These are phyloP conservation scores for Metarhizium rileyi DNA, from an alignment of 2,329 filamentous ascomycete genomes.

Conservation along the genomic window DNA sequence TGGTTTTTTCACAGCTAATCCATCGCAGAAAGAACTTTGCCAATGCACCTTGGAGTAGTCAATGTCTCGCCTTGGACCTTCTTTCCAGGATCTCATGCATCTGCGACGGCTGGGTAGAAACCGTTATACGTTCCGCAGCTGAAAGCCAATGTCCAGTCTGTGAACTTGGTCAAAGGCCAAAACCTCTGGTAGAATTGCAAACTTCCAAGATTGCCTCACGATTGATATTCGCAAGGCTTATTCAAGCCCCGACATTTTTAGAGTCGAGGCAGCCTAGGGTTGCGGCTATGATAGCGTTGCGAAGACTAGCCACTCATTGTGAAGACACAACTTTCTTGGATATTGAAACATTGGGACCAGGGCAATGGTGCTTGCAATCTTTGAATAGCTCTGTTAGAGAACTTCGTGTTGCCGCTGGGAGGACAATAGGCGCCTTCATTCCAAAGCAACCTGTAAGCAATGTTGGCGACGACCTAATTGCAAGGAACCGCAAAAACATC, in stretches of 20 bases:
- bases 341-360: conserved; percentile 56
- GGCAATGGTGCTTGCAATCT: conserved; percentile 73
- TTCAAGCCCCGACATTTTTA: conserved; percentile 34
- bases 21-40: conserved; percentile 30
- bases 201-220: conserved; percentile 28
- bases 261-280: conserved; percentile 54
- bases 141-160: conserved; percentile 16
- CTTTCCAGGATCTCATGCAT: conserved; percentile 41
- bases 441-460: conserved; percentile 15
- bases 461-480: conserved; percentile 14
- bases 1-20: conserved; percentile 10
- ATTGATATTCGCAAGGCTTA: conserved; percentile 35
- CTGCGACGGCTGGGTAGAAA: conserved; percentile 8
- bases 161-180: conserved; percentile 6
- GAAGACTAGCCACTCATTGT: conserved; percentile 60
- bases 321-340: conserved; percentile 49
- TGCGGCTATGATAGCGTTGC: conserved; percentile 61
- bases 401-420: conserved; percentile 69
- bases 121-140: background rate
- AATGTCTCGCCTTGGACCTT: conserved; percentile 42
- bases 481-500: conserved; percentile 50
- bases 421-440: conserved; percentile 58
- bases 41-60: conserved; percentile 35
- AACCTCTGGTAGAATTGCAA: conserved; percentile 1
- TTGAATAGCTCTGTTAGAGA: conserved; percentile 79